Conservation (phyloP, 2,329 filamentous ascomycete genomes). For the Aspergillus brunneoviolaceus region DNA sequence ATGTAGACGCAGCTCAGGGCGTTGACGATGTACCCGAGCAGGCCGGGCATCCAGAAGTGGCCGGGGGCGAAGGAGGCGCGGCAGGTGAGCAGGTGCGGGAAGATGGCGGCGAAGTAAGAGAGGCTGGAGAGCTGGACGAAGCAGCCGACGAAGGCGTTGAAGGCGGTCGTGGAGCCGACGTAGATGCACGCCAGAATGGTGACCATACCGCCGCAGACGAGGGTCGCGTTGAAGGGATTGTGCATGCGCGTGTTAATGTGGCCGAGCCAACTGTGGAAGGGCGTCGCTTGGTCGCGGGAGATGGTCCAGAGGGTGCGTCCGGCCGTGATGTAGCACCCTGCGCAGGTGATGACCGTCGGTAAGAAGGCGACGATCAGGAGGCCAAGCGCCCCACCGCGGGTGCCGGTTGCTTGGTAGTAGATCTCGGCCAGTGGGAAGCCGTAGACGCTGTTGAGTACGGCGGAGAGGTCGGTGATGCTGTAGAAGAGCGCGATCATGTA, state of each 20-base stretch:
- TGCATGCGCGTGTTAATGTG: conserved; percentile 55
- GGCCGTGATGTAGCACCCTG: conserved; percentile 59
- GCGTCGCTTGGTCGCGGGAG: conserved; percentile 62
- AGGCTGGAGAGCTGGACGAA: conserved; percentile 58
- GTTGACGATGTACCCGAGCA: conserved; percentile 53
- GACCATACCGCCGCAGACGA: conserved; percentile 54
- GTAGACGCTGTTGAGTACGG: conserved; percentile 27
- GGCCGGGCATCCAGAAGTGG: conserved; percentile 53
- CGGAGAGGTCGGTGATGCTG: conserved; percentile 43
- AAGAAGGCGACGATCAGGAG: conserved; percentile 59
- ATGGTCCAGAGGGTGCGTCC: conserved; percentile 62
- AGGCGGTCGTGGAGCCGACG: conserved; percentile 55
- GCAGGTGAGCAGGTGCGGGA: conserved; percentile 52
- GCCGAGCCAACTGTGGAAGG: conserved; percentile 55
- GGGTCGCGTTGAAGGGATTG: conserved; percentile 59
- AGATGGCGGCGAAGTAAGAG: conserved; percentile 56
- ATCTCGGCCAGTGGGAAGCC: conserved; percentile 50
- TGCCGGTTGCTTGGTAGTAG: conserved; percentile 51
- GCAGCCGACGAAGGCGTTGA: conserved; percentile 58
- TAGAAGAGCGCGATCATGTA: conserved; percentile 55
- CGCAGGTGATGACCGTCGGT: conserved; percentile 54
- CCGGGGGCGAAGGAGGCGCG: conserved; percentile 54
- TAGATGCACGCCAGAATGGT: conserved; percentile 59
- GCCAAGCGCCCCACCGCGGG: conserved; percentile 54
- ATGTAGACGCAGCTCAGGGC: conserved; percentile 54